phyloP scores from a whole-genome alignment of 1,284 basidiomycete genomes.

The Kalmanozyma brasiliensis region DNA sequence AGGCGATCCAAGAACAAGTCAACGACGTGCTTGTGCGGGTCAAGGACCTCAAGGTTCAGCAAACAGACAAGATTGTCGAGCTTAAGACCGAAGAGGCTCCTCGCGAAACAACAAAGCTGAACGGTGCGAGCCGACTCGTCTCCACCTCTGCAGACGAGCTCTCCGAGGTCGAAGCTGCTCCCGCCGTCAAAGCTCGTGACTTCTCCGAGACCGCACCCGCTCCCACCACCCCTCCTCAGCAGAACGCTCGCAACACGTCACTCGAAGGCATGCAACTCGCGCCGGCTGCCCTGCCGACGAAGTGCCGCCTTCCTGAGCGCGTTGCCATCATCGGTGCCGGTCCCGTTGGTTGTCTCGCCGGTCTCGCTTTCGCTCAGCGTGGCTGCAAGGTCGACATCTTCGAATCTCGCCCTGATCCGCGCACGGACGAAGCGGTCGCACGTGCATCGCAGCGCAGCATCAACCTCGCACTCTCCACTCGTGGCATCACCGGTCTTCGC shows the following conservation, averaged over 20 bases:
- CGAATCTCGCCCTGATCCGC: slow-evolving; percentile 79
- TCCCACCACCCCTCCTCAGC: not conserved
- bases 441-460: slow-evolving; percentile 76
- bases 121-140: not conserved
- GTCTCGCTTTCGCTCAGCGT: slow-evolving; percentile 83
- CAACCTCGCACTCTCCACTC: slow-evolving; percentile 93
- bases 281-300: slow-evolving; percentile 11
- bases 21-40: slow-evolving; percentile 13
- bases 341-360: slow-evolving; percentile 91
- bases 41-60: slow-evolving; percentile 10
- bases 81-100: slow-evolving; percentile 1
- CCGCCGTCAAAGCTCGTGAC: not conserved
- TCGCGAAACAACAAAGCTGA: not conserved
- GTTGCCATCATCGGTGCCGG: slow-evolving; percentile 80
- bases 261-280: not conserved
- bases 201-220: not conserved
- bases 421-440: slow-evolving; percentile 41
- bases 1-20: slow-evolving; percentile 13
- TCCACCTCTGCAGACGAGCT: slow-evolving; percentile 3
- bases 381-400: slow-evolving; percentile 92
- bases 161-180: slow-evolving; percentile 6
- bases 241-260: not conserved
- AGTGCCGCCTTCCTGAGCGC: slow-evolving; percentile 34
- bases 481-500: slow-evolving; percentile 86
- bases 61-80: slow-evolving; percentile 4